phyloP scores from a whole-genome alignment of 2,329 filamentous ascomycete genomes.

The Ceratocystis alfenasii region DNA sequence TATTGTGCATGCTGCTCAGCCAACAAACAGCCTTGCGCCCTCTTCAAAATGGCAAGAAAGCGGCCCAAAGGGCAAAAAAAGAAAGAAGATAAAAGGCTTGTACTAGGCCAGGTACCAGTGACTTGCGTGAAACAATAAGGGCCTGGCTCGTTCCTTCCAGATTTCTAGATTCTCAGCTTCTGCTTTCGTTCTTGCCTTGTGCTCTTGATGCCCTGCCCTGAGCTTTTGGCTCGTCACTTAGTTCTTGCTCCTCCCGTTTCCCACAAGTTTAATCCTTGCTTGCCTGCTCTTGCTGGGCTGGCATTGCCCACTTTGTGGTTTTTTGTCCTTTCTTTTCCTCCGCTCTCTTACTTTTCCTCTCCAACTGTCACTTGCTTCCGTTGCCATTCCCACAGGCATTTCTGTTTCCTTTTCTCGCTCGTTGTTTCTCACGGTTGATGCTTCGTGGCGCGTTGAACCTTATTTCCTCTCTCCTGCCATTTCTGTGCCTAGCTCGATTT shows the following conservation, averaged over 20 bases:
- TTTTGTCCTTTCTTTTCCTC: conserved; percentile 12
- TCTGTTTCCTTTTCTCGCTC: neutral
- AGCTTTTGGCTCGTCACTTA: neutral
- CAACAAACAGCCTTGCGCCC: no score
- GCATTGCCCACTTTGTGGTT: neutral
- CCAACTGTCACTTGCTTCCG: neutral
- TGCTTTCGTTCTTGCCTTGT: neutral
- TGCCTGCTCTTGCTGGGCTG: neutral
- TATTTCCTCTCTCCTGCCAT: no score
- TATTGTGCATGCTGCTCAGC: neutral
- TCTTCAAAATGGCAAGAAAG: no score
- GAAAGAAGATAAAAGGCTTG: neutral
- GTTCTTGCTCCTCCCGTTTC: conserved; percentile 14
- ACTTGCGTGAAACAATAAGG: neutral
- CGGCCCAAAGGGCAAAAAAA: neutral
- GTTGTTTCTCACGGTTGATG: no score
- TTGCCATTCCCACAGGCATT: no score
- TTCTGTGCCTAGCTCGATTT: neutral
- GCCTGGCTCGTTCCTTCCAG: neutral
- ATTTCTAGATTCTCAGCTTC: conserved; percentile 3
- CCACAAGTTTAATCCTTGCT: conserved; percentile 13
- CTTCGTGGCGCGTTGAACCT: no score
- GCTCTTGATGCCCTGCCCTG: neutral
- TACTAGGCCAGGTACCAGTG: neutral
- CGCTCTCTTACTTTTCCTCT: neutral